Evolutionary conservation across 129 eudicot genomes (phyloP).

Genomic region (Centrapalus pauciflorus): DNA sequence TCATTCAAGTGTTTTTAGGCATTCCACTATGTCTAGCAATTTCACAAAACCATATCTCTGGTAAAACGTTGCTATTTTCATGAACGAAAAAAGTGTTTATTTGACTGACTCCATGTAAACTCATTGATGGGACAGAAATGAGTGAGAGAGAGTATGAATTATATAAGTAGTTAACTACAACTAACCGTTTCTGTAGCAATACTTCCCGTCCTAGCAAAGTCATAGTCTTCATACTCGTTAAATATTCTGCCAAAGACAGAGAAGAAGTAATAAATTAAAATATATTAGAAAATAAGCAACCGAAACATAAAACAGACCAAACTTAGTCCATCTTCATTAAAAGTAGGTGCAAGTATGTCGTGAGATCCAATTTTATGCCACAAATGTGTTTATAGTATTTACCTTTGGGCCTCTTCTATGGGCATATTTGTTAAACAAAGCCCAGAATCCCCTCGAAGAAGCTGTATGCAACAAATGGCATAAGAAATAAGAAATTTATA

Average conservation of each 20-base stretch:
- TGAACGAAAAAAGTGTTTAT: too few species aligned
- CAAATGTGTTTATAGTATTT: background rate
- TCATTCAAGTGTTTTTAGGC: background rate
- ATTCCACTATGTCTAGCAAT: too few species aligned
- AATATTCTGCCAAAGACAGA: constrained; percentile 44
- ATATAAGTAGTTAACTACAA: constrained; percentile 1
- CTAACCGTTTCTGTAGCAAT: constrained; percentile 65
- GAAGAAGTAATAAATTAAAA: background rate
- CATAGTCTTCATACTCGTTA: constrained; percentile 61
- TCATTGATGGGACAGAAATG: too few species aligned
- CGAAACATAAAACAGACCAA: background rate
- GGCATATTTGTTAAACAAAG: constrained; percentile 73
- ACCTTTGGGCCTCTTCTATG: constrained; percentile 83
- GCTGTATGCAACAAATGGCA: constrained; percentile 36
- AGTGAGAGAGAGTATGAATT: background rate
- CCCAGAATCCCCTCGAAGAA: constrained; percentile 87
- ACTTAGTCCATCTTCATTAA: background rate
- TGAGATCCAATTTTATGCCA: too few species aligned
- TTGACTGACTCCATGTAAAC: background rate
- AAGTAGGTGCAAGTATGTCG: too few species aligned
- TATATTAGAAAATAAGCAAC: background rate
- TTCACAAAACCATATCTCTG: background rate
- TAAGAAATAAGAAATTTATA: background rate
- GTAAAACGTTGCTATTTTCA: too few species aligned
- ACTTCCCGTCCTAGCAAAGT: constrained; percentile 89